Conservation (phyloP, 495 filamentous ascomycete genomes). For the Penicillium paxilli region DNA sequence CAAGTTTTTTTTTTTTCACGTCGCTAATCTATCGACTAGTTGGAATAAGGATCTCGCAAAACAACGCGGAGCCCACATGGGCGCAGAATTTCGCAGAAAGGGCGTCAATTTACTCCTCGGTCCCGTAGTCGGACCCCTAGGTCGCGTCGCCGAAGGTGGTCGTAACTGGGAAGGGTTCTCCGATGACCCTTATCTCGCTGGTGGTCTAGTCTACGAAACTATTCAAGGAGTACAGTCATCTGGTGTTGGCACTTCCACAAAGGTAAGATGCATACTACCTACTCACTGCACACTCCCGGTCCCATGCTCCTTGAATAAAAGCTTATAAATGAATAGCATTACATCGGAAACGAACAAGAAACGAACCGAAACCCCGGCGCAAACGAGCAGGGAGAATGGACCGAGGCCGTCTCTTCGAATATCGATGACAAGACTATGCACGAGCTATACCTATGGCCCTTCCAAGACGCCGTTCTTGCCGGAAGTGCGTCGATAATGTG, state of each 20-base stretch:
- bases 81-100: conserved; percentile 55
- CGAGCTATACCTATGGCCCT: conserved; percentile 70
- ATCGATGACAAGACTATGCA: conserved; percentile 71
- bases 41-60: conserved; percentile 40
- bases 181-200: conserved; percentile 68
- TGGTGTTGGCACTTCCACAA: conserved; percentile 70
- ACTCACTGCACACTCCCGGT: neutral
- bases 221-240: conserved; percentile 68
- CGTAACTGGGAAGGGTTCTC: conserved; percentile 87
- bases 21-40: neutral
- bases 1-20: neutral
- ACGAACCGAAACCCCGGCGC: conserved; percentile 55
- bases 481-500: conserved; percentile 59
- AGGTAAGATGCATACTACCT: too few relatives aligned
- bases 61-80: conserved; percentile 52
- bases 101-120: conserved; percentile 58
- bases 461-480: conserved; percentile 54
- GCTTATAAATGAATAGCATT: conserved; percentile 65
- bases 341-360: conserved; percentile 80
- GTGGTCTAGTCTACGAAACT: conserved; percentile 56
- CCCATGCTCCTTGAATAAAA: neutral
- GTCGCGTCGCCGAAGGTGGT: conserved; percentile 75
- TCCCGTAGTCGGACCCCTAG: conserved; percentile 69
- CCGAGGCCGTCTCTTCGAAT: conserved; percentile 55
- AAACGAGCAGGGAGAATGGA: conserved; percentile 31